A percentile compares a stretch with the other conserved stretches of the same genome.
Evolutionary conservation across 2,329 filamentous ascomycete genomes (phyloP).

Genomic region (Talaromyces atroroseus): DNA sequence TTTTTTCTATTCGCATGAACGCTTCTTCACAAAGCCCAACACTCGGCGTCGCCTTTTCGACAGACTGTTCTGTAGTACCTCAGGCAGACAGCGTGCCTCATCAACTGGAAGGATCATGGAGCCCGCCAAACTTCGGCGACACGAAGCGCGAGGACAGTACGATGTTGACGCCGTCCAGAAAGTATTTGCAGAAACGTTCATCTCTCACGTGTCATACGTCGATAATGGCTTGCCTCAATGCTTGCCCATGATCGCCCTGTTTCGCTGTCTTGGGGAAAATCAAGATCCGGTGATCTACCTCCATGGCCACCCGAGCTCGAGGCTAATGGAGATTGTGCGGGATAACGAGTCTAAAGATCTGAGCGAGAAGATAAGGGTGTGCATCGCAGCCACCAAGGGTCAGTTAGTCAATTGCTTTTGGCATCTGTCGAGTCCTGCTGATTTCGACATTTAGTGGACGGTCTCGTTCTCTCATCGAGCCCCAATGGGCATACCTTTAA

Average conservation of each 20-base stretch:
- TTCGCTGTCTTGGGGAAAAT: conserved; percentile 1
- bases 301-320: conserved; percentile 11
- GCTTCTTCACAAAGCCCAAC: background rate
- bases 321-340: conserved; percentile 12
- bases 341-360: conserved; percentile 2
- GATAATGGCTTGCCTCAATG: conserved; percentile 11
- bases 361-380: conserved; percentile 8
- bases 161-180: conserved; percentile 5
- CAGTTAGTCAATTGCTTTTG: background rate
- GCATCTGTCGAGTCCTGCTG: background rate
- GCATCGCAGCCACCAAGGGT: conserved; percentile 12
- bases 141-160: conserved; percentile 4
- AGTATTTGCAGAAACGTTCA: conserved; percentile 6
- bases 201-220: conserved; percentile 12
- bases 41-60: background rate
- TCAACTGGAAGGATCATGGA: conserved; percentile 1
- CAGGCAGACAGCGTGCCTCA: background rate
- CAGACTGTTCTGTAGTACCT: background rate
- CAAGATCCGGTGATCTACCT: conserved; percentile 11
- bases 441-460: conserved; percentile 10
- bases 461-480: conserved; percentile 10
- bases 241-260: conserved; percentile 11
- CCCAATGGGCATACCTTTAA: conserved; percentile 15
- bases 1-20: background rate
- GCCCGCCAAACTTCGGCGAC: conserved; percentile 7